phyloP scores from a whole-genome alignment of 2,329 filamentous ascomycete species.

The Cercospora berteroae region DNA sequence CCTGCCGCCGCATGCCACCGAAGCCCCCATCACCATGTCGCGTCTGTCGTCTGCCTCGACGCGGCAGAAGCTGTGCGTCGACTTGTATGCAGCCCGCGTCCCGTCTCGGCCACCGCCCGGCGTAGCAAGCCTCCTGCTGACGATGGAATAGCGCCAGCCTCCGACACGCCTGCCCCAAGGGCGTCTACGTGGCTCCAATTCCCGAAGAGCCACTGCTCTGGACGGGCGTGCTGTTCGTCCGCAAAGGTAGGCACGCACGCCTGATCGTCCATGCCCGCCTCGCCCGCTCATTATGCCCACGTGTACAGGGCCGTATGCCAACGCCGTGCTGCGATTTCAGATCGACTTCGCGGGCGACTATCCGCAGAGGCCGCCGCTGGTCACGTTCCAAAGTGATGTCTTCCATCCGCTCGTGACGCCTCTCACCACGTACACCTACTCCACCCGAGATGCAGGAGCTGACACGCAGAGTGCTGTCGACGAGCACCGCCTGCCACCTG shows the following conservation, averaged over 20 bases:
- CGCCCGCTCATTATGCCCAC: constrained; percentile 12
- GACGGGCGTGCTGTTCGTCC: constrained; percentile 89
- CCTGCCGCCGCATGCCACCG: neutral
- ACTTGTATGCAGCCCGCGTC: constrained; percentile 61
- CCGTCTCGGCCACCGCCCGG: neutral
- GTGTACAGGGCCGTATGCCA: constrained; percentile 75
- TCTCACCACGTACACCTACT: constrained; percentile 91
- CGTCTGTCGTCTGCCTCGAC: constrained; percentile 49
- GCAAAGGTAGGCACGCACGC: constrained; percentile 62
- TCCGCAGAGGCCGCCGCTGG: constrained; percentile 73
- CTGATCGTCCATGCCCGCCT: neutral
- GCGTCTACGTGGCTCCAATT: constrained; percentile 81
- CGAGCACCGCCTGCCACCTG: constrained; percentile 78
- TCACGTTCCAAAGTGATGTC: constrained; percentile 88
- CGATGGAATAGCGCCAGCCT: constrained; percentile 28
- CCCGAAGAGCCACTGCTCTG: constrained; percentile 78
- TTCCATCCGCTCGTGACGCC: constrained; percentile 94
- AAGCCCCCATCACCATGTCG: constrained; percentile 19
- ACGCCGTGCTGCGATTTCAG: constrained; percentile 83
- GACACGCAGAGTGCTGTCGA: constrained; percentile 82
- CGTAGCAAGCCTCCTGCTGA: constrained; percentile 9
- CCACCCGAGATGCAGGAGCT: constrained; percentile 70
- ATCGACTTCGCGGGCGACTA: constrained; percentile 82
- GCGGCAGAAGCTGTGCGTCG: constrained; percentile 73
- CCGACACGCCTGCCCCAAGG: constrained; percentile 70